Evolutionary conservation across 371 early-diverging fungal genomes (phyloP), one percentile per base, ranked within the genome.

Genomic region (Blyttiomyces sp.): DNA sequence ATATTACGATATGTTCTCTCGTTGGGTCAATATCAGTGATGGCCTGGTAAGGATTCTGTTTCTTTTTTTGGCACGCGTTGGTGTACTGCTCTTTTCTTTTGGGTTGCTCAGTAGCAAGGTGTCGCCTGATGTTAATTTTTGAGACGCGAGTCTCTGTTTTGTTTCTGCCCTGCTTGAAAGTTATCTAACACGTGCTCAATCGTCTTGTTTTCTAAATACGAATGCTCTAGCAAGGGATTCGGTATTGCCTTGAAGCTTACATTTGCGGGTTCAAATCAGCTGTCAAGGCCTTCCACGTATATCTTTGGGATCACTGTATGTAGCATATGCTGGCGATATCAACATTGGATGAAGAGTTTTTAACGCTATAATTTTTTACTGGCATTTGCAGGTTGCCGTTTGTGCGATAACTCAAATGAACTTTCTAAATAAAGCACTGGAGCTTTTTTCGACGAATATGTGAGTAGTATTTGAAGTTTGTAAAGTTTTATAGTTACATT

Each of bases 161-260:
- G n/a, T n/a, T n/a, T n/a, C n/a, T n/a, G n/a, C n/a, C n/a, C n/a
- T n/a, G n/a, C n/a, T n/a, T n/a, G n/a, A n/a, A n/a, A n/a, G n/a
- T n/a, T n/a, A n/a, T n/a, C n/a, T n/a, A n/a, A n/a, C n/a, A n/a
- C n/a, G n/a, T n/a, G n/a, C n/a, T n/a, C n/a, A n/a, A n/a, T n/a
- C n/a, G n/a, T n/a, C n/a, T n/a, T n/a, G n/a, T n/a, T n/a, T n/a
- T n/a, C n/a, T n/a, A n/a, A n/a, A n/a, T n/a, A n/a, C n/a, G n/a
- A n/a, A n/a, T n/a, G n/a, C n/a, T n/a, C 49, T 5, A 59, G 86
- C 70, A 93, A 94, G 77, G 93, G 87, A 0, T 89, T 95, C 64
- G 94, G 93, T 39, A 89, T 92, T 52, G 93, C 95, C 13, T 70
- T 95, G 32, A 91, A 90, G 69, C 79, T 94, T 64, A 92, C 95